These are phyloP conservation scores for Lepidopterella palustris DNA, from an alignment of 495 filamentous ascomycete species.

Conservation along the genomic window DNA sequence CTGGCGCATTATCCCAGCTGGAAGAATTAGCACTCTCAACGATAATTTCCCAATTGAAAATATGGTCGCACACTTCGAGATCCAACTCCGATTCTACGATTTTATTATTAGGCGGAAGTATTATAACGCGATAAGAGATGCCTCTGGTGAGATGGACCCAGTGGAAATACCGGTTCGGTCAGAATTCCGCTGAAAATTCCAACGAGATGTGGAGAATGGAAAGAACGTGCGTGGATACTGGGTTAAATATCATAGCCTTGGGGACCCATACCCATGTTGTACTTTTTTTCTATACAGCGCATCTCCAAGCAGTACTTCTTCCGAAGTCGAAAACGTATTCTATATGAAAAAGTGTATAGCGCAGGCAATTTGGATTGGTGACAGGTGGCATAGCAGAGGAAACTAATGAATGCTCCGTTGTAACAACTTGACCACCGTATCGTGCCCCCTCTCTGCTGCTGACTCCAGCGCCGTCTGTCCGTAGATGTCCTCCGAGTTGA, in stretches of 20 bases:
- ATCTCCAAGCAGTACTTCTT: neutral
- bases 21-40: neutral
- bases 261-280: no score
- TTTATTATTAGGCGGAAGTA: neutral
- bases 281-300: conserved; percentile 3
- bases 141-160: neutral
- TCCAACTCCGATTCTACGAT: neutral
- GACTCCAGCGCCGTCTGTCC: neutral
- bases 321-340: neutral
- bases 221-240: neutral
- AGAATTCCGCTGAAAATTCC: neutral
- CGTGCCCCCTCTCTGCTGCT: neutral
- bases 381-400: conserved; percentile 6
- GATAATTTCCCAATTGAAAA: neutral
- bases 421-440: no score
- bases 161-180: neutral
- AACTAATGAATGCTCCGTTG: conserved; percentile 6
- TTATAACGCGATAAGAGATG: neutral
- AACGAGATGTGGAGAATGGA: neutral
- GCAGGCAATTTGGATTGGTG: conserved; percentile 5
- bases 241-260: neutral
- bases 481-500: neutral
- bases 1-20: neutral
- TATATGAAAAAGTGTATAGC: conserved; percentile 12
- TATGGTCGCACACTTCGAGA: neutral